Conservation (phyloP, 306 rosid species). For the Trifolium dubium region DNA sequence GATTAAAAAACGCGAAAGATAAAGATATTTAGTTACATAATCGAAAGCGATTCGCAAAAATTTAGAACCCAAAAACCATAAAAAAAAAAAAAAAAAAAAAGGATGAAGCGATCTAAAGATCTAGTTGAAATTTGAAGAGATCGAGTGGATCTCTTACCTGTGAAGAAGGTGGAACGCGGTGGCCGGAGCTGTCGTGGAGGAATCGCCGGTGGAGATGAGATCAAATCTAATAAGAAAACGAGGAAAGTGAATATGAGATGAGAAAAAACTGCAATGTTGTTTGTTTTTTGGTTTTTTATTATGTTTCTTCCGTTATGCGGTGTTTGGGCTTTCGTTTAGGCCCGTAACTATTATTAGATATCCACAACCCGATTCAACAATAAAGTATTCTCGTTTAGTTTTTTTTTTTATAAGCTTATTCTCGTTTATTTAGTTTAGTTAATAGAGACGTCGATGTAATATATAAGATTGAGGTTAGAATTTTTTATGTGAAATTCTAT, state of each 20-base stretch:
- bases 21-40: not conserved
- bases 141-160: constrained; percentile 6
- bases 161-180: not conserved
- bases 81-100: not conserved
- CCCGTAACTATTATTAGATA: not conserved
- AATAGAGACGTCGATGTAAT: too few species aligned
- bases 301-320: not conserved
- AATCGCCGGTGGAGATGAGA: not conserved
- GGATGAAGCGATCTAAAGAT: constrained; percentile 6
- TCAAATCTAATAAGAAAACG: not conserved
- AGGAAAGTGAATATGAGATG: not conserved
- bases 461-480: too few species aligned
- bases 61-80: not conserved
- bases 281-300: not conserved
- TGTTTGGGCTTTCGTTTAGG: not conserved
- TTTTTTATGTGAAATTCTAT: too few species aligned
- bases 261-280: not conserved
- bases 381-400: not conserved
- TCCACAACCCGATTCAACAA: not conserved
- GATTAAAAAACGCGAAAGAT: not conserved
- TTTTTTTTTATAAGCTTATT: too few species aligned
- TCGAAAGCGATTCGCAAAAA: not conserved
- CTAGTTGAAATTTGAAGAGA: constrained; percentile 29
- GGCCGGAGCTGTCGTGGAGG: constrained; percentile 32
- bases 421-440: too few species aligned